A percentile compares a stretch with the other conserved stretches of the same genome.
phyloP scores from a whole-genome alignment of 495 filamentous ascomycete species.

The Xanthoparmelia taractica region DNA sequence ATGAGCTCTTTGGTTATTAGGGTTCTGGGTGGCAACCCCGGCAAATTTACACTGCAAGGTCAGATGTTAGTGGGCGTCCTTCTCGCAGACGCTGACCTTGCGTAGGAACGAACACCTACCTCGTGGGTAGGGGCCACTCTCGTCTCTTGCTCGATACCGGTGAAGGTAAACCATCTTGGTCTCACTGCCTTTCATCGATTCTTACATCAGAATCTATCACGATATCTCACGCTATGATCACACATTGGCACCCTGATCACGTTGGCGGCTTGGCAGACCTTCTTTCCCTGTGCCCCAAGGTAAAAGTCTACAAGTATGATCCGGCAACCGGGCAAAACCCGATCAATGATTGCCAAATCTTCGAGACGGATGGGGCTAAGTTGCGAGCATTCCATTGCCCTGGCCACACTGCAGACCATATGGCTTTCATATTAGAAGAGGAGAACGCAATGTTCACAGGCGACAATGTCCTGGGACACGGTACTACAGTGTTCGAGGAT shows the following conservation, averaged over 20 bases:
- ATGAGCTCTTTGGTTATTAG: conserved; percentile 61
- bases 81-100: conserved; percentile 7
- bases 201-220: conserved; percentile 58
- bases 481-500: conserved; percentile 88
- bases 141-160: conserved; percentile 77
- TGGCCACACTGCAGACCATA: conserved; percentile 82
- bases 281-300: conserved; percentile 50
- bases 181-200: conserved; percentile 48
- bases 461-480: conserved; percentile 91
- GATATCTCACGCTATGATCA: conserved; percentile 60
- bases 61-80: not conserved
- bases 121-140: conserved; percentile 59
- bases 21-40: conserved; percentile 74
- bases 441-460: conserved; percentile 87
- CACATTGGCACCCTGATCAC: conserved; percentile 91
- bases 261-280: conserved; percentile 64
- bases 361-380: conserved; percentile 67
- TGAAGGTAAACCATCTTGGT: conserved; percentile 58
- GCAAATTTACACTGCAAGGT: conserved; percentile 59
- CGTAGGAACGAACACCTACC: conserved; percentile 79
- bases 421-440: conserved; percentile 62
- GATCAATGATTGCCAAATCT: conserved; percentile 65
- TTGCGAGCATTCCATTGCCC: conserved; percentile 70
- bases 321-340: conserved; percentile 32
- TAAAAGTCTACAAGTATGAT: conserved; percentile 44